Percentiles rank a stretch among this genome's conserved stretches.
phyloP scores from a whole-genome alignment of 108 stramenopile species.

The Schizochytrium sp. region DNA sequence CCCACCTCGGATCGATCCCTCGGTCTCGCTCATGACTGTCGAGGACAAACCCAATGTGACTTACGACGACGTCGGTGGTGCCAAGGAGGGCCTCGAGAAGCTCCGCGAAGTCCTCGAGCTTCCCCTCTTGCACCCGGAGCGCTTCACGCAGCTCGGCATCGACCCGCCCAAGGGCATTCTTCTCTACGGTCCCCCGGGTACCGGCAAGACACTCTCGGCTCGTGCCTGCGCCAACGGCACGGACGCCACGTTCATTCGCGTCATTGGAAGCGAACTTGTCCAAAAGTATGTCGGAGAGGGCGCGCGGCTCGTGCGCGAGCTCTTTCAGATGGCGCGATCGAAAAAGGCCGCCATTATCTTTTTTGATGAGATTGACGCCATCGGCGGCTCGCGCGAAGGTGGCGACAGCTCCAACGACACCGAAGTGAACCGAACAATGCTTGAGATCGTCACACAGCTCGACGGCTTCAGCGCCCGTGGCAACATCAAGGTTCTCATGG shows the following conservation, averaged over 20 bases:
- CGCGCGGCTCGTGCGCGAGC: constrained; percentile 97
- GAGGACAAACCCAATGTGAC: constrained; percentile 99
- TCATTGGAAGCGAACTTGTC: constrained; percentile 87
- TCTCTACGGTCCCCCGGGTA: constrained; percentile 87
- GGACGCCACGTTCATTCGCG: constrained; percentile 95
- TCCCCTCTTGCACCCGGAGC: constrained; percentile 86
- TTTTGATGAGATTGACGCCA: constrained; percentile 95
- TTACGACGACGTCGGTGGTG: constrained; percentile 98
- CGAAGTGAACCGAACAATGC: constrained; percentile 91
- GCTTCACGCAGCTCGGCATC: constrained; percentile 89
- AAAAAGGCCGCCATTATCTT: constrained; percentile 87
- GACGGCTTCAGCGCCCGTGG: constrained; percentile 96
- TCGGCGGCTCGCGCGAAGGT: constrained; percentile 83
- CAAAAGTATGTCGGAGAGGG: constrained; percentile 97
- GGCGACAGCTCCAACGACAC: constrained; percentile 33
- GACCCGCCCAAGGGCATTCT: constrained; percentile 95
- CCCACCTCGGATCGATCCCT: constrained; percentile 98
- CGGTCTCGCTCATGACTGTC: constrained; percentile 95
- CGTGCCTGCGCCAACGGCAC: constrained; percentile 92
- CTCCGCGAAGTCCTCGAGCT: constrained; percentile 87
- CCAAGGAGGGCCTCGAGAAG: constrained; percentile 84
- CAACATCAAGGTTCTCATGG: constrained; percentile 97
- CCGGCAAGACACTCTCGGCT: constrained; percentile 83
- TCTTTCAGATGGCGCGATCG: constrained; percentile 94
- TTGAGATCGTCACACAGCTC: constrained; percentile 94